Conservation (phyloP, 768 basidiomycete species). For the Inosperma sp. region DNA sequence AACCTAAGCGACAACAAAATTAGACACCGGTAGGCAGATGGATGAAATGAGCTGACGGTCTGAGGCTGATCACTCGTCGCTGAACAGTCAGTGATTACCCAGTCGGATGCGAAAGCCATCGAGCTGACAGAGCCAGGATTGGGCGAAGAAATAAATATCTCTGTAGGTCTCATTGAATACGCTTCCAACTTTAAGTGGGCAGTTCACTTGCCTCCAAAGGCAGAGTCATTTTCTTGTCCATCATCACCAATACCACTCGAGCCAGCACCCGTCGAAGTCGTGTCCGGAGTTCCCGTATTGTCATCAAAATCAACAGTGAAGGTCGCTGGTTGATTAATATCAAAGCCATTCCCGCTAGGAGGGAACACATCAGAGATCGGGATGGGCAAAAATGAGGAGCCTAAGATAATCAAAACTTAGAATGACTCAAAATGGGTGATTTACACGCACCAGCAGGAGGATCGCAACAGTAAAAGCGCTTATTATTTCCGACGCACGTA, state of each 20-base stretch:
- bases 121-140: conserved; percentile 23
- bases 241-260: no score
- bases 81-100: conserved; percentile 22
- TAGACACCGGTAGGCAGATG: neutral
- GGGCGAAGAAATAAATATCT: conserved; percentile 25
- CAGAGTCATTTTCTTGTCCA: neutral
- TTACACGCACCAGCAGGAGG: conserved; percentile 8
- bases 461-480: conserved; percentile 20
- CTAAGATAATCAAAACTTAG: neutral
- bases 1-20: conserved; percentile 12
- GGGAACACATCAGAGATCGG: conserved; percentile 16
- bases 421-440: neutral
- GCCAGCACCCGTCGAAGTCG: neutral
- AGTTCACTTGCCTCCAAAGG: neutral
- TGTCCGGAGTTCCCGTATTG: neutral
- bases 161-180: neutral
- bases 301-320: conserved; percentile 1
- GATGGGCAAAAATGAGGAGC: conserved; percentile 4
- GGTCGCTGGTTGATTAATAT: neutral
- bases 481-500: conserved; percentile 13
- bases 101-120: conserved; percentile 18
- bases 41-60: neutral
- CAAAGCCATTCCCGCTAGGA: conserved; percentile 2
- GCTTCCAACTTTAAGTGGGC: neutral
- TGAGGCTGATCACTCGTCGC: conserved; percentile 20